A percentile compares a stretch with the other conserved stretches of the same genome.
Conservation (phyloP, 2,329 filamentous ascomycete genomes). For the Talaromyces sp. region DNA sequence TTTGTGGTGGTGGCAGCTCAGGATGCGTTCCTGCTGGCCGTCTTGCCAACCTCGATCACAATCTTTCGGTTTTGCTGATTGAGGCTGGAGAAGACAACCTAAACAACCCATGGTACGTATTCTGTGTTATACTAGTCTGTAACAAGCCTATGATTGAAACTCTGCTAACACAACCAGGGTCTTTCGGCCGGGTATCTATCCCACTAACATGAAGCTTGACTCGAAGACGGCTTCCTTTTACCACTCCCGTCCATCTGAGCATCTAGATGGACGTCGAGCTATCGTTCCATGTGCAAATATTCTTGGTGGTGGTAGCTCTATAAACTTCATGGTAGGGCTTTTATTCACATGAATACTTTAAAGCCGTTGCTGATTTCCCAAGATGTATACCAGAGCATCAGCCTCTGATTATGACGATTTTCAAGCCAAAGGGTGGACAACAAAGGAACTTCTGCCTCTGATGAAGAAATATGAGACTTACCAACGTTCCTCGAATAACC, state of each 20-base stretch:
- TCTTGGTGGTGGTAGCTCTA: constrained; percentile 5
- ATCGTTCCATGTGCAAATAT: constrained; percentile 6
- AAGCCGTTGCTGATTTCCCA: not conserved
- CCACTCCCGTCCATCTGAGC: constrained; percentile 71
- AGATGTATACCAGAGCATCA: constrained; percentile 74
- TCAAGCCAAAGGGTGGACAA: constrained; percentile 77
- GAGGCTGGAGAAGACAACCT: constrained; percentile 73
- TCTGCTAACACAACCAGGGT: constrained; percentile 52
- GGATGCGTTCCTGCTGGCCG: constrained; percentile 46
- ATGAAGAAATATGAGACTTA: constrained; percentile 84
- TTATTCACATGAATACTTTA: constrained; percentile 54
- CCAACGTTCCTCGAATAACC: constrained; percentile 65
- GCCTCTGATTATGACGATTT: constrained; percentile 78
- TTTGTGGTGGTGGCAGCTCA: constrained; percentile 72
- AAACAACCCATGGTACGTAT: constrained; percentile 74
- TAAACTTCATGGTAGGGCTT: constrained; percentile 52
- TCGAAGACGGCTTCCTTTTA: constrained; percentile 83
- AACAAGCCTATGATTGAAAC: not conserved
- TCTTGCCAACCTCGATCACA: constrained; percentile 75
- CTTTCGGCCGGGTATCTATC: constrained; percentile 74
- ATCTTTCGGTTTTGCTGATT: constrained; percentile 69
- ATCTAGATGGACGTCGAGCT: constrained; percentile 2
- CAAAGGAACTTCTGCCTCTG: constrained; percentile 71
- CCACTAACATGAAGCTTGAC: constrained; percentile 77
- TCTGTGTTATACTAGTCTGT: too few species aligned